A percentile compares a stretch with the other conserved stretches of the same genome.
Conservation (phyloP, 345 rosid genomes). For the Sisymbrium altissimum region DNA sequence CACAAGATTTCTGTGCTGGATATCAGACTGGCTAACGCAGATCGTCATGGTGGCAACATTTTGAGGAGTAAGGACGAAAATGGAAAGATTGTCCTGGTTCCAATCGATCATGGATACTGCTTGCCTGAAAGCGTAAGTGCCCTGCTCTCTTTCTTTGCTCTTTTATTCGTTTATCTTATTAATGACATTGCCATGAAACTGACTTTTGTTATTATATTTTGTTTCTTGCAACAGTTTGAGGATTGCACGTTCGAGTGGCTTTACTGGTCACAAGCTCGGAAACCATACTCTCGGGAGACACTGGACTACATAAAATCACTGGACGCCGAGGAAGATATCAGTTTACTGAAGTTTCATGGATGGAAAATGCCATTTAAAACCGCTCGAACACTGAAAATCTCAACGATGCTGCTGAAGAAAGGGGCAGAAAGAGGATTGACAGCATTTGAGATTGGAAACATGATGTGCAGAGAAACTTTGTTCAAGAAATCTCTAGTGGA, state of each 20-base stretch:
- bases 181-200: not conserved
- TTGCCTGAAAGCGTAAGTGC: constrained; percentile 72
- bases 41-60: constrained; percentile 89
- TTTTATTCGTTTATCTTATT: not conserved
- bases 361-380: constrained; percentile 63
- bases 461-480: constrained; percentile 75
- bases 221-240: constrained; percentile 56
- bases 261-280: constrained; percentile 81
- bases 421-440: constrained; percentile 73
- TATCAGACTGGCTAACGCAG: constrained; percentile 85
- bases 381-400: constrained; percentile 54
- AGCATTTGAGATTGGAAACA: constrained; percentile 66
- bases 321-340: constrained; percentile 69
- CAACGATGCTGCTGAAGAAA: constrained; percentile 88
- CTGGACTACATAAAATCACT: constrained; percentile 56
- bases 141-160: not conserved
- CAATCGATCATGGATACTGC: constrained; percentile 95
- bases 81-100: constrained; percentile 50
- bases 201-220: not conserved
- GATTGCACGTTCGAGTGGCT: constrained; percentile 96
- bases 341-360: constrained; percentile 59
- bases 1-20: constrained; percentile 88
- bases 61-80: constrained; percentile 49
- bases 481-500: constrained; percentile 48
- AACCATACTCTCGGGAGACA: constrained; percentile 55